Evolutionary conservation across 2,329 filamentous ascomycete species (phyloP).

Genomic region (Xylariomycetidae sp.): DNA sequence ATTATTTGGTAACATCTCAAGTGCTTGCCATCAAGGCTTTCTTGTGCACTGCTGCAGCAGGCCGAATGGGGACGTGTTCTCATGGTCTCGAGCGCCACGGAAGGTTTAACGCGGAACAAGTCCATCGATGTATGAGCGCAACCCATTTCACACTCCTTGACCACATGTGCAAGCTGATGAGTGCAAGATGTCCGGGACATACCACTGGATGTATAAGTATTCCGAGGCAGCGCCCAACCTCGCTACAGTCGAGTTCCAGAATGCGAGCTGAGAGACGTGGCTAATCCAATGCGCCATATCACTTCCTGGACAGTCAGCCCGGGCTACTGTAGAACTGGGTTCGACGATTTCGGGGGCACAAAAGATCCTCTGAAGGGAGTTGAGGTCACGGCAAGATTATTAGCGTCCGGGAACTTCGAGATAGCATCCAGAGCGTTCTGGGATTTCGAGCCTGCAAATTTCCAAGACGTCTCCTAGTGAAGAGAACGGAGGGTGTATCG

Average conservation of each 20-base stretch:
- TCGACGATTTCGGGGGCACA: slow-evolving; percentile 9
- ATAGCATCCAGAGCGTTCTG: slow-evolving; percentile 12
- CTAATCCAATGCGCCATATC: slow-evolving; percentile 7
- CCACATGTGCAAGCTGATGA: too few species aligned
- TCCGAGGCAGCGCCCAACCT: slow-evolving; percentile 8
- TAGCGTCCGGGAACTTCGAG: slow-evolving; percentile 8
- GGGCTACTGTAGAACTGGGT: slow-evolving; percentile 8
- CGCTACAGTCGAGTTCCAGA: slow-evolving; percentile 8
- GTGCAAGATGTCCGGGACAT: slow-evolving; percentile 6
- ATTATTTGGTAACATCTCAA: slow-evolving; percentile 8
- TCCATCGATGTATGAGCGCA: slow-evolving; percentile 5
- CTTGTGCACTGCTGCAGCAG: slow-evolving; percentile 8
- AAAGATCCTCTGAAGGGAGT: slow-evolving; percentile 12
- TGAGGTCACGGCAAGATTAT: slow-evolving; percentile 9
- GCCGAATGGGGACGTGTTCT: slow-evolving; percentile 7
- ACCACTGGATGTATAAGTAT: slow-evolving; percentile 9
- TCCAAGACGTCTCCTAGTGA: slow-evolving; percentile 12
- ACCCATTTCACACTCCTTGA: too few species aligned
- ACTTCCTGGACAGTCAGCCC: slow-evolving; percentile 8
- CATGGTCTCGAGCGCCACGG: slow-evolving; percentile 5
- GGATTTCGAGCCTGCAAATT: slow-evolving; percentile 13
- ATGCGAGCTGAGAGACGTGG: slow-evolving; percentile 7
- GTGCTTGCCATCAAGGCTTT: slow-evolving; percentile 8
- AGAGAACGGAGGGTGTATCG: slow-evolving; percentile 2
- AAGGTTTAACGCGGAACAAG: slow-evolving; percentile 6